phyloP scores from a whole-genome alignment of 768 basidiomycete genomes.

The Paxillus rubicundulus region DNA sequence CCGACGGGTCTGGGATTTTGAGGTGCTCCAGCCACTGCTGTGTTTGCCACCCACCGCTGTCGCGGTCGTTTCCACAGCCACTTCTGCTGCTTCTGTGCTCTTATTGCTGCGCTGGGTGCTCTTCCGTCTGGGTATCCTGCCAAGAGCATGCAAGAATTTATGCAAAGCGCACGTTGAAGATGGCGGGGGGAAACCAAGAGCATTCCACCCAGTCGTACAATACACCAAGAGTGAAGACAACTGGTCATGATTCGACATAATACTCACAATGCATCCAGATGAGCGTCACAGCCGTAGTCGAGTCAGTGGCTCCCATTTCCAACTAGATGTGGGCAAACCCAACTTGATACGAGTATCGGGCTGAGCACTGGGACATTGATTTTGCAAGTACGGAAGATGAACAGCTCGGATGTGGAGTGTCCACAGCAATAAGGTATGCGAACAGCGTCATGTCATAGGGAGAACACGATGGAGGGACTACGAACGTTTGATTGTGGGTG shows the following conservation, averaged over 20 bases:
- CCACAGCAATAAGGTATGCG: conserved; percentile 86
- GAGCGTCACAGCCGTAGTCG: conserved; percentile 54
- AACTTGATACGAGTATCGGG: conserved; percentile 85
- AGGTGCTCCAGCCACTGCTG: no score
- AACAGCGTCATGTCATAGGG: conserved; percentile 75
- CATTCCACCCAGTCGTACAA: background rate
- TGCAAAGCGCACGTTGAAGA: no score
- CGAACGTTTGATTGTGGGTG: conserved; percentile 77
- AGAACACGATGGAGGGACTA: conserved; percentile 14
- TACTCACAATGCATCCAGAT: conserved; percentile 91
- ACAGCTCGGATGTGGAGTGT: conserved; percentile 84
- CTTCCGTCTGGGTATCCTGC: no score
- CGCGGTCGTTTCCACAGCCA: no score
- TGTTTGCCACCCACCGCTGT: no score
- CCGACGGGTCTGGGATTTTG: no score
- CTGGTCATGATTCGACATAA: conserved; percentile 52
- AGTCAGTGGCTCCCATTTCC: conserved; percentile 7
- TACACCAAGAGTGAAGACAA: background rate
- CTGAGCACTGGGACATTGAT: conserved; percentile 58
- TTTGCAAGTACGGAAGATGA: conserved; percentile 77
- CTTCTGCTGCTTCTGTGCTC: no score
- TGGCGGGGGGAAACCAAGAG: background rate
- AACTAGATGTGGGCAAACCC: conserved; percentile 33
- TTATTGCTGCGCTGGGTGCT: no score
- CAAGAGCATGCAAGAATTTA: no score